A percentile compares a stretch with the other conserved stretches of the same genome.
These are phyloP conservation scores for Pythium phragmitis DNA, from an alignment of 352 stramenopile genomes.

Conservation along the genomic window DNA sequence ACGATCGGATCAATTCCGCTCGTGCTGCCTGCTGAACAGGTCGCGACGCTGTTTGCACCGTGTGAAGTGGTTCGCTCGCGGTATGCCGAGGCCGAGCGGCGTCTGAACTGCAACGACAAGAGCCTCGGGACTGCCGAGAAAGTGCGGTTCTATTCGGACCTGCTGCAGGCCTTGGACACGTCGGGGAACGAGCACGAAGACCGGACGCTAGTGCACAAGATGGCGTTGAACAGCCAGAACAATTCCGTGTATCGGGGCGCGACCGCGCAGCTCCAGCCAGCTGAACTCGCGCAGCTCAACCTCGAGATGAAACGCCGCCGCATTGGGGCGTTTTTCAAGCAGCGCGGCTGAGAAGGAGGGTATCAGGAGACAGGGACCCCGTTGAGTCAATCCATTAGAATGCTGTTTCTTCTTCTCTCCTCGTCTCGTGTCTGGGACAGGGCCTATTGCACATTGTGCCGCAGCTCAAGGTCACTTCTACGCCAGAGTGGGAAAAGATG, in stretches of 20 bases:
- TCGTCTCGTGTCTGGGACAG: too few species aligned
- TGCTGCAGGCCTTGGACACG: constrained; percentile 26
- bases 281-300: constrained; percentile 29
- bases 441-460: too few species aligned
- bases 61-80: neutral
- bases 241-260: constrained; percentile 37
- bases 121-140: neutral
- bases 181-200: constrained; percentile 27
- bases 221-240: constrained; percentile 37
- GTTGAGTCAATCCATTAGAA: too few species aligned
- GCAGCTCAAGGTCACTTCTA: too few species aligned
- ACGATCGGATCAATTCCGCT: constrained; percentile 9
- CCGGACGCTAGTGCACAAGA: constrained; percentile 27
- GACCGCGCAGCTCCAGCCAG: constrained; percentile 16
- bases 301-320: constrained; percentile 25
- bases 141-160: neutral
- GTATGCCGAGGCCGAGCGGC: neutral
- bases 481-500: neutral
- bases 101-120: neutral
- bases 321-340: constrained; percentile 24
- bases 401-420: too few species aligned
- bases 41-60: neutral
- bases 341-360: neutral
- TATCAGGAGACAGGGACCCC: too few species aligned
- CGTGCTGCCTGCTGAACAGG: neutral